phyloP scores from a whole-genome alignment of 768 basidiomycete species.

The Tylopilus felleus region DNA sequence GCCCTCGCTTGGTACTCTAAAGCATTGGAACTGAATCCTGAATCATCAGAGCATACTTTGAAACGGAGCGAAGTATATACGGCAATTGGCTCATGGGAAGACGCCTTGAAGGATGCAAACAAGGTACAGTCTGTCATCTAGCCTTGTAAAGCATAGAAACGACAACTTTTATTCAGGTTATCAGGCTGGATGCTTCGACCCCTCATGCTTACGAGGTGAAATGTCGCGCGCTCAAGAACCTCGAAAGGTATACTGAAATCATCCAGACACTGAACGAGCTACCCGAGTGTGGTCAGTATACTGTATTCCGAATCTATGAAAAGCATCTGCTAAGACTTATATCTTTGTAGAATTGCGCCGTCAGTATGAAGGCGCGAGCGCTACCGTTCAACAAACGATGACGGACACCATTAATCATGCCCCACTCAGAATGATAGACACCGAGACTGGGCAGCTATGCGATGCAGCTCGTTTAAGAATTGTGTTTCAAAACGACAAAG shows the following conservation, averaged over 20 bases:
- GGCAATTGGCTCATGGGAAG: not conserved
- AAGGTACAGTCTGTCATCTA: not conserved
- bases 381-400: not conserved
- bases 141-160: not conserved
- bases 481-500: not conserved
- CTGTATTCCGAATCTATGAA: not conserved
- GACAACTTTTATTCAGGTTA: not conserved
- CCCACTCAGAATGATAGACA: constrained; percentile 12
- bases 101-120: constrained; percentile 4
- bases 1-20: constrained; percentile 2
- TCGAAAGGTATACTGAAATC: not conserved
- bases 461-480: not conserved
- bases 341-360: not conserved
- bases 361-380: not conserved
- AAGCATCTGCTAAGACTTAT: not conserved
- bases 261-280: not conserved
- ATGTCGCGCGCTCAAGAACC: not conserved
- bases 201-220: constrained; percentile 4
- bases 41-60: not conserved
- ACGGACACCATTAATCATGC: not conserved
- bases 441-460: constrained; percentile 5
- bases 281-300: not conserved
- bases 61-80: constrained; percentile 10
- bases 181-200: not conserved
- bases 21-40: not conserved